Conservation (phyloP, 371 early-diverging fungal genomes). For the Rhizomucor pusillus region DNA sequence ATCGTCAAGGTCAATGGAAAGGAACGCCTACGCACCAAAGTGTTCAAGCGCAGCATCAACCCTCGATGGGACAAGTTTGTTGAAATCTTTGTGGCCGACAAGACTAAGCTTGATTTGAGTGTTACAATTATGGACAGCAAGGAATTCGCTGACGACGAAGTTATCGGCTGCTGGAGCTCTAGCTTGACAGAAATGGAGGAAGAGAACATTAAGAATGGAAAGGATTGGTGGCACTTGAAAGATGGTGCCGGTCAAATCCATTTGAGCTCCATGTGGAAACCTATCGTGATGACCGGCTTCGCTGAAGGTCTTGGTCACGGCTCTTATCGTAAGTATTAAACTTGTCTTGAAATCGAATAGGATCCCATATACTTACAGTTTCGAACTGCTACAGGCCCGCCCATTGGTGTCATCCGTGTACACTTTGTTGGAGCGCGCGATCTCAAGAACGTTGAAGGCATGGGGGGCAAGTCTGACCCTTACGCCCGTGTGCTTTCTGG, state of each 20-base stretch:
- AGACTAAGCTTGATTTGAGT: conserved; percentile 31
- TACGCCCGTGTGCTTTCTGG: conserved; percentile 71
- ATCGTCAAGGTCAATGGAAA: conserved; percentile 40
- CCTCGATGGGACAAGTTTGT: conserved; percentile 54
- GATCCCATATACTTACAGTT: neutral
- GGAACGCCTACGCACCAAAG: conserved; percentile 34
- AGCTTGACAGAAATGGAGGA: conserved; percentile 28
- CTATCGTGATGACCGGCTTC: conserved; percentile 51
- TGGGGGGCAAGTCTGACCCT: conserved; percentile 84
- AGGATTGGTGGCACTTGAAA: conserved; percentile 53
- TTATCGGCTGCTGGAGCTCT: conserved; percentile 32
- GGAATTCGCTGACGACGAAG: conserved; percentile 25
- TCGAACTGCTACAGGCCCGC: conserved; percentile 29
- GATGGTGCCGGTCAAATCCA: conserved; percentile 51
- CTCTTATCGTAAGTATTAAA: conserved; percentile 26
- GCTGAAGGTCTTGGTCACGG: conserved; percentile 39
- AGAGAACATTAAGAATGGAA: conserved; percentile 31
- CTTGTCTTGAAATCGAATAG: neutral
- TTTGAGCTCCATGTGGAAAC: conserved; percentile 55
- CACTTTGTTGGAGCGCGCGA: conserved; percentile 68
- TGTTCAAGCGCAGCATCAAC: conserved; percentile 51
- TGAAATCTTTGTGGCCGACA: conserved; percentile 46
- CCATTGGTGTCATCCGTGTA: conserved; percentile 86
- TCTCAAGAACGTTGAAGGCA: conserved; percentile 71
- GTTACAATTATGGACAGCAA: conserved; percentile 30